Evolutionary conservation across 176 grass and related monocot species (phyloP), one percentile per base, ranked within the genome.

Genomic region (Triticum urartu): DNA sequence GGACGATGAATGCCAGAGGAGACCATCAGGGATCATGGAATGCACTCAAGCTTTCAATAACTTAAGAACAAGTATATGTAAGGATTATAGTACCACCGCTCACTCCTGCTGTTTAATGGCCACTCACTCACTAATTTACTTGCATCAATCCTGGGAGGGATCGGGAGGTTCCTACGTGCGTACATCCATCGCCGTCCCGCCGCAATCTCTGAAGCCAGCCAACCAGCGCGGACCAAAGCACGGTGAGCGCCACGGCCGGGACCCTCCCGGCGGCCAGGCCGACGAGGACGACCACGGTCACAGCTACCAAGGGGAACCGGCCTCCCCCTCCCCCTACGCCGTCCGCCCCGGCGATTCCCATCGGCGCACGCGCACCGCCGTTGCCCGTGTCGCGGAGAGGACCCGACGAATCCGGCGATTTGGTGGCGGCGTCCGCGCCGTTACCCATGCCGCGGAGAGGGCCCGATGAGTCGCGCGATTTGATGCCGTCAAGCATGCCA

Each of bases 191-290:
- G 34, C 34, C 45, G 6, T 10, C 17, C 32, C 34, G 1, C 15
- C 6, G 76, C 77, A 40, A 20, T 54, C 89, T 75, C 30, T 73
- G 85, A 0, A 81, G 64, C 42, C 4, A 35, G 34, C 34, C 34
- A 35, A 35, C 34, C 34, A 35, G 88, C 39, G 86, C 45, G 75
- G 60, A 50, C 82, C 86, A 91, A 35, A 35, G 74, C 63, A 96
- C 68, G 38, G 87, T 91, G 50, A 96, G 60, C 85, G 70, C 71
- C 36, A 99, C 78, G 9, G 97, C 92, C 71, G 80, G 32, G 15
- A 71, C 3, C 85, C 91, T 96, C 71, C 97, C 97, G 69, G 65
- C 92, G 38, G 88, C 61, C 35, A 99, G 80, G 18, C 97, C 97
- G 20, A 89, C 64, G 58, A 99, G 90, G 71, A 75, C 79, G 32